Evolutionary conservation across 2,329 filamentous ascomycete genomes (phyloP), one percentile per base, ranked within the genome.

Genomic region (Orbilia oligospora): DNA sequence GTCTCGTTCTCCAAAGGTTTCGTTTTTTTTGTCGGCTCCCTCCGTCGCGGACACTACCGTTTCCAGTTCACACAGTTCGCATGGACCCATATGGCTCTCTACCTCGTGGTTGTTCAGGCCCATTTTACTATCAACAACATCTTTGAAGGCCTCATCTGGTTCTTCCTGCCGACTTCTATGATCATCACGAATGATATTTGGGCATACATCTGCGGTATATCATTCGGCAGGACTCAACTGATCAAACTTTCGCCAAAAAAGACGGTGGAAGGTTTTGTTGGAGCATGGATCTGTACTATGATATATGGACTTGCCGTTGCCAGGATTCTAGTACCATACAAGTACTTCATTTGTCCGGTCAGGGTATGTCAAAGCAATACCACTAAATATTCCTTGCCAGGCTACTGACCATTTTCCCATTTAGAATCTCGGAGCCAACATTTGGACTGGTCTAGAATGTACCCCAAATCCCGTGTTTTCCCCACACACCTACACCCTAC

Each of bases 41-140:
- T 99, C 70, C 93, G 97, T 85, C 95, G 97, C 81, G 94, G 95
- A 49, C 93, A 98, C 86, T 97, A 98, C 87, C 93, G 92, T 84
- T 98, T 99, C 86, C 96, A 99, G 85, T 99, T 99, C 86, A 97
- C 94, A 80, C 96, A 99, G 85, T 99, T 98, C 83, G 96, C 94
- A 68, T 99, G 96, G 96, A 98, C 96, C 14, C 96, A 99, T 85
- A 98, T 99, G 94, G 96, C 97, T 4, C 89, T 99, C 20, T 98
- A 97, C 87, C 88, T 99, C 83, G 97, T 99, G 83, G 95, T 98
- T 46, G 94, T 97, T 5, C 94, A 99, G 85, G 94, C 96, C 14
- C 96, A 99, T 85, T 99, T 99, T 85, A 93, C 98, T 86, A 98
- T 99, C 93, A 99, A 99, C 88, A 99, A 99, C 85, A 92, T 99